Evolutionary conservation across 345 rosid species (phyloP), one percentile per base, ranked within the genome.

Genomic region (Lumnitzera racemosa): DNA sequence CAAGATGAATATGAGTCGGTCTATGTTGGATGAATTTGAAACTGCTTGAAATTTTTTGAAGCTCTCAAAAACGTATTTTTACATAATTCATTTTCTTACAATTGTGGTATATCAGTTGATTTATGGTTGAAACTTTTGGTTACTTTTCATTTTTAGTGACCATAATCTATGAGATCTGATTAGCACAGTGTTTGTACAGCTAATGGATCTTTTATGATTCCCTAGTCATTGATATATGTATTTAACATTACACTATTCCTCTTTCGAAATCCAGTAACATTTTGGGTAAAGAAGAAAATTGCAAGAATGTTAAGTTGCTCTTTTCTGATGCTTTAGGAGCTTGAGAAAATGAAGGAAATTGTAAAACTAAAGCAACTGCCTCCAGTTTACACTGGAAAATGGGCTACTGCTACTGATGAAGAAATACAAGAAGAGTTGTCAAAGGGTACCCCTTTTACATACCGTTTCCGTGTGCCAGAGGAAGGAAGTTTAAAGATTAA

Each of bases 311-410:
- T 29, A 29, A 3, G 5, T 29, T 6, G 1, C 7, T 6, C 13
- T 49, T 36, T 7, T 51, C 55, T 52, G 62, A 55, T 51, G 65
- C 16, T 48, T 46, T 63, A 91, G 98, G 98, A 92, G 65, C 98
- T 92, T 71, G 96, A 87, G 20, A 83, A 81, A 67, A 92, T 92
- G 96, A 92, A 89, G 77, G 91, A 87, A 65, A 78, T 73, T 66
- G 91, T 88, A 12, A 84, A 85, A 70, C 41, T 87, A 49, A 82
- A 80, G 72, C 75, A 89, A 13, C 67, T 87, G 73, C 94, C 98
- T 74, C 96, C 96, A 0, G 88, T 89, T 1, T 92, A 92, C 64
- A 67, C 79, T 0, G 98, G 96, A 17, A 87, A 79, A 70, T 92
- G 98, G 98, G 89, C 96, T 46, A 75, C 77, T 49, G 91, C 94